These are phyloP conservation scores for Corynespora cassiicola DNA, from an alignment of 2,329 filamentous ascomycete genomes.

Conservation along the genomic window DNA sequence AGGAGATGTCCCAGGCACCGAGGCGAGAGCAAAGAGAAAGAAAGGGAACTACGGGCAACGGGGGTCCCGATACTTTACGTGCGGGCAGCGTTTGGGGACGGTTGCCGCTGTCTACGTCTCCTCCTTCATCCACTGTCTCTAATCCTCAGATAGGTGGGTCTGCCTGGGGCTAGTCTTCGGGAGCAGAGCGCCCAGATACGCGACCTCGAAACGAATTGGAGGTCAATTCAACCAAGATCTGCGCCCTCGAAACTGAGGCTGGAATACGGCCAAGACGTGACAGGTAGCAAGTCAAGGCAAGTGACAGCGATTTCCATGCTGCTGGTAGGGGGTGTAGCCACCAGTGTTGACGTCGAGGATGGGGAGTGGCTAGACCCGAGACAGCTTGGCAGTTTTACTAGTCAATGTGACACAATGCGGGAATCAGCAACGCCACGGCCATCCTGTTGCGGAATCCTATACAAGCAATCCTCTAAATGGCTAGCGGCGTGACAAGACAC, in stretches of 20 bases:
- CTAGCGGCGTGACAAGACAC: too few relatives aligned
- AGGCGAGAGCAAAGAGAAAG: slow-evolving; percentile 23
- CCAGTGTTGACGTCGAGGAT: too few relatives aligned
- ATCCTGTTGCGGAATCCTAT: too few relatives aligned
- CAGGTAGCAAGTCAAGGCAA: too few relatives aligned
- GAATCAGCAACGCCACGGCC: too few relatives aligned
- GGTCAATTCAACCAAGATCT: slow-evolving; percentile 21
- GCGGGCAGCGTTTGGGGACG: slow-evolving; percentile 17
- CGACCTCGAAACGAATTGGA: slow-evolving; percentile 12
- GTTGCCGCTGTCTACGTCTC: slow-evolving; percentile 20
- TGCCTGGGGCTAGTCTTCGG: slow-evolving; percentile 11
- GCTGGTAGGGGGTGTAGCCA: too few relatives aligned
- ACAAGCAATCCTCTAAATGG: too few relatives aligned
- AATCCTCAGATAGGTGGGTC: slow-evolving; percentile 23
- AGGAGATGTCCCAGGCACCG: slow-evolving; percentile 14
- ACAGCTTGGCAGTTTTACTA: too few relatives aligned
- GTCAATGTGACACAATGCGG: too few relatives aligned
- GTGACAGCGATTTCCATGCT: too few relatives aligned
- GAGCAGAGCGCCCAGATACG: slow-evolving; percentile 8
- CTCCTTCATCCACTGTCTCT: slow-evolving; percentile 34
- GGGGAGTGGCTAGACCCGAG: too few relatives aligned
- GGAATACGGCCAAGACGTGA: slow-evolving; percentile 16
- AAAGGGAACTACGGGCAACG: slow-evolving; percentile 20
- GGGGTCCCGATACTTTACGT: slow-evolving; percentile 40
- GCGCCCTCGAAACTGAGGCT: slow-evolving; percentile 31